Conservation (phyloP, 108 stramenopile genomes). For the Skeletonema tropicum region DNA sequence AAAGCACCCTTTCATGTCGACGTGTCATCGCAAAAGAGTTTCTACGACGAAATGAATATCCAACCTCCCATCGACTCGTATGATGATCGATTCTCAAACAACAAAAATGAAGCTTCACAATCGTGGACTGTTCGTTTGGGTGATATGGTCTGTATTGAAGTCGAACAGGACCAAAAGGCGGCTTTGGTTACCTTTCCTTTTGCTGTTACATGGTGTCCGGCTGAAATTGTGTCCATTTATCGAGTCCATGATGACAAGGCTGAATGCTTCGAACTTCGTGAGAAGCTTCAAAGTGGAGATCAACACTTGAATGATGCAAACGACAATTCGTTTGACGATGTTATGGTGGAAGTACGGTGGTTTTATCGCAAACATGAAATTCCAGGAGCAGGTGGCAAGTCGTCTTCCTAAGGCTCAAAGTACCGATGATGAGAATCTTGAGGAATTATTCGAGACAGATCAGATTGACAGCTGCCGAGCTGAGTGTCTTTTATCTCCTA, state of each 20-base stretch:
- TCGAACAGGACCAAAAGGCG: constrained; percentile 48
- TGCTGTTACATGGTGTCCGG: constrained; percentile 58
- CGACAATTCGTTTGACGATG: constrained; percentile 13
- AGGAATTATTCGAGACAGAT: constrained; percentile 86
- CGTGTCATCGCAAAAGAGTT: constrained; percentile 52
- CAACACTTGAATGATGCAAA: not conserved
- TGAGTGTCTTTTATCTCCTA: constrained; percentile 59
- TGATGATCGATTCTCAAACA: constrained; percentile 8
- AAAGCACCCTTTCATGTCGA: constrained; percentile 60
- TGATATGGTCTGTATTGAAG: constrained; percentile 60
- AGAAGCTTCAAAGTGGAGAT: constrained; percentile 7
- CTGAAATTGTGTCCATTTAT: constrained; percentile 65
- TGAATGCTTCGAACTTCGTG: constrained; percentile 35
- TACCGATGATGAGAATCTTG: constrained; percentile 16
- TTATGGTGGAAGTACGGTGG: constrained; percentile 78
- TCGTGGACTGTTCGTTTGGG: constrained; percentile 62
- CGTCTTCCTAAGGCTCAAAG: constrained; percentile 11
- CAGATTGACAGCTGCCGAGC: constrained; percentile 58
- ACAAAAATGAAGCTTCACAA: not conserved
- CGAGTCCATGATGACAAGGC: constrained; percentile 36
- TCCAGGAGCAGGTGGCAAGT: constrained; percentile 32
- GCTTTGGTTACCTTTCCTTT: constrained; percentile 48
- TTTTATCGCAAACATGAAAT: constrained; percentile 69
- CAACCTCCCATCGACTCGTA: constrained; percentile 45
- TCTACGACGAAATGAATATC: constrained; percentile 55